Conservation (phyloP, 2,329 filamentous ascomycete genomes). For the Fusarium equiseti region DNA sequence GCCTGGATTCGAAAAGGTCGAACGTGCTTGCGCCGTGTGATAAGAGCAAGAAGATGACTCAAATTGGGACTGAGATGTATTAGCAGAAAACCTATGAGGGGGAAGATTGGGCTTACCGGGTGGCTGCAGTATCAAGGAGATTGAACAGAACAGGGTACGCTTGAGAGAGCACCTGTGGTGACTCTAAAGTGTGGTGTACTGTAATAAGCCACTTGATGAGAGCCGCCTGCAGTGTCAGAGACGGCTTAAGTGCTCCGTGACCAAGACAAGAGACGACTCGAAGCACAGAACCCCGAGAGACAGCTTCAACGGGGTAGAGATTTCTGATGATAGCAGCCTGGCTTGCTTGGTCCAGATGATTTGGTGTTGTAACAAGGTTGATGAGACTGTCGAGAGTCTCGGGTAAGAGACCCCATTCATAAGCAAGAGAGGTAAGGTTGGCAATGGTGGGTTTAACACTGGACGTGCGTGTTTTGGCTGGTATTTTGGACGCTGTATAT, state of each 20-base stretch:
- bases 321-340: slow-evolving; percentile 76
- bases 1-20: slow-evolving; percentile 85
- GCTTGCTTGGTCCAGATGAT: slow-evolving; percentile 80
- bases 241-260: slow-evolving; percentile 80
- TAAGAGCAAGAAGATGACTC: slow-evolving; percentile 82
- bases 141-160: slow-evolving; percentile 84
- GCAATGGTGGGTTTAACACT: slow-evolving; percentile 75
- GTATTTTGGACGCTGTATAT: slow-evolving; percentile 65
- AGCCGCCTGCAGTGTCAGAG: slow-evolving; percentile 75
- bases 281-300: slow-evolving; percentile 71
- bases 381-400: slow-evolving; percentile 72
- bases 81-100: slow-evolving; percentile 20
- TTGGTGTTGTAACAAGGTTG: slow-evolving; percentile 74
- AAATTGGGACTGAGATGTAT: slow-evolving; percentile 64
- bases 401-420: slow-evolving; percentile 74
- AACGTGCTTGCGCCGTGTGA: slow-evolving; percentile 85
- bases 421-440: slow-evolving; percentile 70
- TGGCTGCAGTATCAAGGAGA: slow-evolving; percentile 81
- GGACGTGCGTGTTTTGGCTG: slow-evolving; percentile 73
- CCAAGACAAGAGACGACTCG: slow-evolving; percentile 80
- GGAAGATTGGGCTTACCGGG: slow-evolving; percentile 64
- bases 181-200: slow-evolving; percentile 77
- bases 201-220: slow-evolving; percentile 84
- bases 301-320: slow-evolving; percentile 76
- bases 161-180: slow-evolving; percentile 71